Evolutionary conservation across 306 rosid species (phyloP), one percentile per base, ranked within the genome.

Genomic region (Trifolium fragiferum): DNA sequence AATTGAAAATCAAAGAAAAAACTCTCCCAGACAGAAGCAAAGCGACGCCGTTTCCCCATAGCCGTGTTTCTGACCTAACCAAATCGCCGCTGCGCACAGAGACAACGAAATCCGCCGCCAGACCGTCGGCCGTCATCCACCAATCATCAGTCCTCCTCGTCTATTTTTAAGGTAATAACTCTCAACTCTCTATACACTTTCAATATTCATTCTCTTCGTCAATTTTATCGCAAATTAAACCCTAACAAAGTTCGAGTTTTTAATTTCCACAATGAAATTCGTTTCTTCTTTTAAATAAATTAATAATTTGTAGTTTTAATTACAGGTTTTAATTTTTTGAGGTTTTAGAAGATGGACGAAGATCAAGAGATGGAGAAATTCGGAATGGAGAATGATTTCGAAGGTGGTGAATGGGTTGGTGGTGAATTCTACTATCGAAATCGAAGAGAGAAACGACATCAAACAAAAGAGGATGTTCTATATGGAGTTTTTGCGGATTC

Each of bases 281-380:
- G 9, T 10, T 13, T 4, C 16, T 33, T 62, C 14, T 8, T 35
- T 35, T 7, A 1, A 6, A 21, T 7, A 0, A 6, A 21, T 46
- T 19, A 38, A 65, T n/a, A n/a, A 44, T 37, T 55, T 50, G 2
- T 55, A 64, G 27, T 18, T 67, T 14, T 46, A 18, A 61, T 50
- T 54, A 38, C 18, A 53, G 73, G 57, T 32, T 66, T 74, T 38
- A 38, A 38, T 38, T 37, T 7, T 38, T 65, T 16, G 3, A 23
- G 19, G 0, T 9, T 8, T 0, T 66, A 27, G 54, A 59, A 75
- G 43, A 93, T 93, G 98, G 98, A 93, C 3, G 97, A 89, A 61
- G 82, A 89, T 62, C 93, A 89, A 72, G 98, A 93, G 73, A 89
- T 87, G 96, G 97, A 90, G 83, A 82, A 73, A 46, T 93, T 93